Conservation (phyloP, 345 rosid genomes). For the Zanthoxylum bungeanum region DNA sequence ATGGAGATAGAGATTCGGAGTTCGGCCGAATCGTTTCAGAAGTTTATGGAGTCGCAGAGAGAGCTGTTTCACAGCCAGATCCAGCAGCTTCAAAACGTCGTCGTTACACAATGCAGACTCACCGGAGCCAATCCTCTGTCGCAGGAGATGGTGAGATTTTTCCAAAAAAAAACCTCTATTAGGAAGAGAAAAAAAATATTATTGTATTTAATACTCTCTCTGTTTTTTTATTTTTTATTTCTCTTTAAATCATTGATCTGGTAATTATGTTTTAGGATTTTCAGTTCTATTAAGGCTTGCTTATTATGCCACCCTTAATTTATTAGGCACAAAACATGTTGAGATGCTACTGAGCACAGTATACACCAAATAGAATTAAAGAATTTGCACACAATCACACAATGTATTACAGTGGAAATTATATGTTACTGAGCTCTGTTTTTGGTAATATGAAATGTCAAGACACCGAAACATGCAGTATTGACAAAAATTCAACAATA, state of each 20-base stretch:
- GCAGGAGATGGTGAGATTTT: constrained; percentile 87
- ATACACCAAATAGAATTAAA: background rate
- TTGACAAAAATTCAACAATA: background rate
- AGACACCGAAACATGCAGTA: background rate
- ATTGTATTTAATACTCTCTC: background rate
- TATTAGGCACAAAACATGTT: background rate
- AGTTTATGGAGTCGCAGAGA: constrained; percentile 61
- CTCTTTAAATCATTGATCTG: background rate
- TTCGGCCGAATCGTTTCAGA: constrained; percentile 60
- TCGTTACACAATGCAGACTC: constrained; percentile 85
- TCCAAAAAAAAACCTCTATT: background rate
- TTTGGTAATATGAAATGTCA: background rate
- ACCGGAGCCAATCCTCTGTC: constrained; percentile 99
- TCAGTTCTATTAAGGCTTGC: background rate
- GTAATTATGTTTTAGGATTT: background rate
- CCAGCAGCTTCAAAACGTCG: constrained; percentile 74
- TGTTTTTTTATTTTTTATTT: background rate
- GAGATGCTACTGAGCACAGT: background rate
- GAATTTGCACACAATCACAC: background rate
- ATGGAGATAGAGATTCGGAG: constrained; percentile 57
- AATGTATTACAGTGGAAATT: background rate
- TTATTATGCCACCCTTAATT: background rate
- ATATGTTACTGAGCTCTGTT: background rate
- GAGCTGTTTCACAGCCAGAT: constrained; percentile 81
- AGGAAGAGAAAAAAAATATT: background rate